phyloP scores from a whole-genome alignment of 768 basidiomycete species.

The Leccinellum rugosiceps region DNA sequence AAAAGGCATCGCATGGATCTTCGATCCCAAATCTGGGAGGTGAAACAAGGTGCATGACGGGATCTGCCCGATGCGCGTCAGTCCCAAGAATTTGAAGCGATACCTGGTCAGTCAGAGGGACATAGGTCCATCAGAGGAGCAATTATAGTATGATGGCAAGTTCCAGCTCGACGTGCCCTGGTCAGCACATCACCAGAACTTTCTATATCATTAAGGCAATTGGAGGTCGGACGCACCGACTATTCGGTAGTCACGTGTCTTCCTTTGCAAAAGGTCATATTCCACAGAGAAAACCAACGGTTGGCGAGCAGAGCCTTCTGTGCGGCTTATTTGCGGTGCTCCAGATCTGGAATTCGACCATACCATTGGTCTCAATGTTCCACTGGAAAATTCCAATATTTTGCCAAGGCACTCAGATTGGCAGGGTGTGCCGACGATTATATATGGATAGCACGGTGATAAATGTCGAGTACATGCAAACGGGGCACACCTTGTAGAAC shows the following conservation, averaged over 20 bases:
- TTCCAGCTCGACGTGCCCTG: not conserved
- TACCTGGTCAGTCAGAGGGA: not conserved
- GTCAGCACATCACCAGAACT: not conserved
- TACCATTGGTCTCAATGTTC: not conserved
- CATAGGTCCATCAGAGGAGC: not conserved
- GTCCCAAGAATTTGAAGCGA: not conserved
- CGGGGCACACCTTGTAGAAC: not conserved
- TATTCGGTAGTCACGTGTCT: not conserved
- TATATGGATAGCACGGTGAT: not conserved
- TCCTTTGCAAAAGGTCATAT: not conserved
- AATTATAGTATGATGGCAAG: not conserved
- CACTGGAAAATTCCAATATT: not conserved
- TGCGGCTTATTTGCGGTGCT: not conserved
- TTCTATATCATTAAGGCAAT: not conserved
- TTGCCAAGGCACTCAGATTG: constrained; percentile 1
- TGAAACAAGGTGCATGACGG: not conserved
- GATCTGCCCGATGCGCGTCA: not conserved
- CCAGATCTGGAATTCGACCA: too few species aligned
- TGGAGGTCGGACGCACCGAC: not conserved
- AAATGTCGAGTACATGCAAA: not conserved
- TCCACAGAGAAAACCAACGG: not conserved
- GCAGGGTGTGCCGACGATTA: not conserved
- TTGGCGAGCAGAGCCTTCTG: not conserved
- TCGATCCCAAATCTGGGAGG: not conserved
- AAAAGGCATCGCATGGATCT: not conserved